Base-by-base conservation (phyloP, 2,329 filamentous ascomycete genomes). In the Colletotrichum sansevieriae region DNA sequence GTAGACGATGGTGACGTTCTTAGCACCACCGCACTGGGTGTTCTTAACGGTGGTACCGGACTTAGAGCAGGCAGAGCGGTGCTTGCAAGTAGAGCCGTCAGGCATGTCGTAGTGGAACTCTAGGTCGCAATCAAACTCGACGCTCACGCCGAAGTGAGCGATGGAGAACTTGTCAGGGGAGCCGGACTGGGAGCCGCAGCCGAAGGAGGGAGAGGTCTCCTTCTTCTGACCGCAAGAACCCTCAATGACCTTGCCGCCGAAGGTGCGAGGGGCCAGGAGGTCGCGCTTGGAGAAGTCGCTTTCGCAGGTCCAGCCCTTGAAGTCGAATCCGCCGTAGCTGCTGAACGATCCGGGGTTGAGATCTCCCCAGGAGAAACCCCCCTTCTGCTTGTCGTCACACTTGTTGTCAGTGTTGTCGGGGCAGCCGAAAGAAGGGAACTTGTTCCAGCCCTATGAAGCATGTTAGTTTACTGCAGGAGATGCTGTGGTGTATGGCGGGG, bases 11-110 rank as follows among this genome's bases (percentile, higher is more conserved):
- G 88, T 90, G 70, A 98, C 94, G 66, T 89, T 90, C 78, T 87
- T 93, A 72, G 95, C 95, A 80, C 95, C 95, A 88, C 94, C 95
- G 79, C 95, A 98, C 86, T 98, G 94, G 70, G 84, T 88, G 87
- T 98, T 98, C 81, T 88, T 82, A 75, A 98, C 85, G 54, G 86
- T 87, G 67, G 89, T 90, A 75, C 93, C 93, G 15, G 85, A 83
- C 63, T 85, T 83, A 72, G 85, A 88, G 87, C 93, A 97, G 60
- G 84, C 77, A 72, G 87, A 83, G 71, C 88, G 89, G 75, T 97
- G 92, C 83, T 92, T 95, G 90, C 95, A 98, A 69, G 80, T 88
- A 13, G 88, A 90, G 74, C 92, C 92, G 78, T 95, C 93, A 2
- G 89, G 87, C 94, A 98, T 97, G 75, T 85, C 87, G 82, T 95